phyloP scores from a whole-genome alignment of 495 filamentous ascomycete genomes.

The Aspergillus homomorphus region DNA sequence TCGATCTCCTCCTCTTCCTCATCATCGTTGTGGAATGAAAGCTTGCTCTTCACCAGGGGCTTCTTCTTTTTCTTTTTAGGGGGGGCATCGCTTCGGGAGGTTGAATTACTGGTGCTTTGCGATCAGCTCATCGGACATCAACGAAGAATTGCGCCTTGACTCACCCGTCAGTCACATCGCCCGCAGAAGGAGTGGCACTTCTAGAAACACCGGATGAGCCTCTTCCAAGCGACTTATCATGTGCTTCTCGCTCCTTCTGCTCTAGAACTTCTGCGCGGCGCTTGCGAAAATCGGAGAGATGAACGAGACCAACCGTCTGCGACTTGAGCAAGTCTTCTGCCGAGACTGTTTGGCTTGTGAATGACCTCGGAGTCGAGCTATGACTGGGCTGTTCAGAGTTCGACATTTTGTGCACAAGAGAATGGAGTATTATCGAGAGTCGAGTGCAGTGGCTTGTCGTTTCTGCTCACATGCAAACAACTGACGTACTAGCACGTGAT shows the following conservation, averaged over 20 bases:
- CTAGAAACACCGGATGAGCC: slow-evolving; percentile 47
- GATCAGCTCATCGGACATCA: slow-evolving; percentile 31
- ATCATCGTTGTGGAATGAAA: slow-evolving; percentile 66
- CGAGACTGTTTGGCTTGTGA: slow-evolving; percentile 74
- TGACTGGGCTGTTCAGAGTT: slow-evolving; percentile 36
- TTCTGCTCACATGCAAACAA: slow-evolving; percentile 9
- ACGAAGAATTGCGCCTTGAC: slow-evolving; percentile 25
- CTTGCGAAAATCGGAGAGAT: slow-evolving; percentile 93
- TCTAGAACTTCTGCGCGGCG: slow-evolving; percentile 91
- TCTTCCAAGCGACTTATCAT: slow-evolving; percentile 55
- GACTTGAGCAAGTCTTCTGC: slow-evolving; percentile 89
- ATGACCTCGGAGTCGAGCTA: slow-evolving; percentile 49
- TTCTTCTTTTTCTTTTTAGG: slow-evolving; percentile 69
- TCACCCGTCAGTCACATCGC: slow-evolving; percentile 54
- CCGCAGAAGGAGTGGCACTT: slow-evolving; percentile 50
- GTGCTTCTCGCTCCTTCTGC: slow-evolving; percentile 80
- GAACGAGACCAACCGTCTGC: slow-evolving; percentile 89
- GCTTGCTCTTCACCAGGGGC: slow-evolving; percentile 56
- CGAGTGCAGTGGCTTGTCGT: not conserved
- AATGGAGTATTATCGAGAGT: not conserved
- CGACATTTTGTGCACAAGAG: slow-evolving; percentile 24
- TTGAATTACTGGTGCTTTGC: slow-evolving; percentile 38
- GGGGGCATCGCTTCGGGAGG: slow-evolving; percentile 42
- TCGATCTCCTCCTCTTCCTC: slow-evolving; percentile 50
- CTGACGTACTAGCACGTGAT: slow-evolving; percentile 18